phyloP scores from a whole-genome alignment of 257 asterid species.

The Penstemon davidsonii region DNA sequence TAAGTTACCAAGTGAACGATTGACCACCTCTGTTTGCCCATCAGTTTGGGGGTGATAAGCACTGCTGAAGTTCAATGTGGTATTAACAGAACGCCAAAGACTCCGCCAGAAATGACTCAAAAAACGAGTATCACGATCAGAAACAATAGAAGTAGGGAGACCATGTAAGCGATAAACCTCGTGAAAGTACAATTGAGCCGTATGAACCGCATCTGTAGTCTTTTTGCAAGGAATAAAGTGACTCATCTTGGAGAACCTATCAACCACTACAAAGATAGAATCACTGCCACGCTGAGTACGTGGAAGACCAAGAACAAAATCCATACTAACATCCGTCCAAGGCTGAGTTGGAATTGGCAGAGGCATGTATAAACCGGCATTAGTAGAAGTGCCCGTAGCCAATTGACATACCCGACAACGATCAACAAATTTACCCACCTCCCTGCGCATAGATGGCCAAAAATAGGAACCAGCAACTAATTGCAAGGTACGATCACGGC shows the following conservation, averaged over 20 bases:
- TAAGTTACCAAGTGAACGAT: no score
- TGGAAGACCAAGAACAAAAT: conserved; percentile 7
- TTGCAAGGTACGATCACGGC: background rate
- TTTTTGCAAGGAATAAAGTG: no score
- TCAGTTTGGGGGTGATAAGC: no score
- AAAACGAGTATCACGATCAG: no score
- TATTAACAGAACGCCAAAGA: no score
- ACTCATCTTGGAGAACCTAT: background rate
- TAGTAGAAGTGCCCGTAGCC: conserved; percentile 3
- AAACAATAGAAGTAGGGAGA: no score
- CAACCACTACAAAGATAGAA: conserved; percentile 12
- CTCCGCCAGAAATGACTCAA: no score
- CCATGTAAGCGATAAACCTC: no score
- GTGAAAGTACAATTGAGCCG: no score
- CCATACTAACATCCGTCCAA: background rate
- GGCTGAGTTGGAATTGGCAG: conserved; percentile 8
- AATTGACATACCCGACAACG: background rate
- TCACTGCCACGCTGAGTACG: background rate
- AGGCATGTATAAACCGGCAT: conserved; percentile 1
- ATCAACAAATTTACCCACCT: background rate
- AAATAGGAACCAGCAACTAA: background rate
- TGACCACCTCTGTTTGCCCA: no score
- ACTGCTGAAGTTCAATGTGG: no score
- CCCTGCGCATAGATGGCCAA: background rate
- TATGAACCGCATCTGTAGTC: no score